phyloP scores from a whole-genome alignment of 139 green algal species.

The Picochlorum sp. region DNA sequence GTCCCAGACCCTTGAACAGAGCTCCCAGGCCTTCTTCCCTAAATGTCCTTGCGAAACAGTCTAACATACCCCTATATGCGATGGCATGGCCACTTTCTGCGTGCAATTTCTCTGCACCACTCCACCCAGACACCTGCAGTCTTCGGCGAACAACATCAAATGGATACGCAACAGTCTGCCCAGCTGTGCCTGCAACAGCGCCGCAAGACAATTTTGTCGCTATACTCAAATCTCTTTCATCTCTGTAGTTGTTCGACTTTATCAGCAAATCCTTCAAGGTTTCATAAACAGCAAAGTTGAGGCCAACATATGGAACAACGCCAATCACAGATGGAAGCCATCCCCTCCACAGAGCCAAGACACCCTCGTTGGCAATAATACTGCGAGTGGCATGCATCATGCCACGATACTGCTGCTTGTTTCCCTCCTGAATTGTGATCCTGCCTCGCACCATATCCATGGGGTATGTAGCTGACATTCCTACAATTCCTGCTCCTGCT shows the following conservation, averaged over 20 bases:
- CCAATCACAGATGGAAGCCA: constrained; percentile 96
- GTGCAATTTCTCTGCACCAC: constrained; percentile 60
- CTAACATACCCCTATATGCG: constrained; percentile 90
- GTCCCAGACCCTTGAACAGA: constrained; percentile 73
- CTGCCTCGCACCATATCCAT: constrained; percentile 89
- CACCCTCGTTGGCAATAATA: constrained; percentile 82
- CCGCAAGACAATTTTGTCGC: constrained; percentile 76
- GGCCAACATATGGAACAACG: constrained; percentile 93
- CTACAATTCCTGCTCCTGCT: constrained; percentile 89
- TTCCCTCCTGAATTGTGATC: constrained; percentile 43
- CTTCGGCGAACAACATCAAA: constrained; percentile 91
- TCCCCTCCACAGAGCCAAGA: constrained; percentile 86
- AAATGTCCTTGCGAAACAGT: constrained; percentile 89
- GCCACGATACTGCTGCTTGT: constrained; percentile 70
- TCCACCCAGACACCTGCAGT: constrained; percentile 88
- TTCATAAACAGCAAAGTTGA: constrained; percentile 99
- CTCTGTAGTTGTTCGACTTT: constrained; percentile 49
- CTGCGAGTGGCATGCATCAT: constrained; percentile 74
- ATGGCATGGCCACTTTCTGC: constrained; percentile 50
- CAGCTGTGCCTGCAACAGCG: constrained; percentile 80
- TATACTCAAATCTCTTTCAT: constrained; percentile 79
- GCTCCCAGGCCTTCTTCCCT: constrained; percentile 73
- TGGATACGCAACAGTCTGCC: constrained; percentile 91
- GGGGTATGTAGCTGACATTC: constrained; percentile 93
- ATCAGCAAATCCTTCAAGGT: constrained; percentile 79